Conservation (phyloP, 208 protist species). For the Trichomonas tenax region DNA sequence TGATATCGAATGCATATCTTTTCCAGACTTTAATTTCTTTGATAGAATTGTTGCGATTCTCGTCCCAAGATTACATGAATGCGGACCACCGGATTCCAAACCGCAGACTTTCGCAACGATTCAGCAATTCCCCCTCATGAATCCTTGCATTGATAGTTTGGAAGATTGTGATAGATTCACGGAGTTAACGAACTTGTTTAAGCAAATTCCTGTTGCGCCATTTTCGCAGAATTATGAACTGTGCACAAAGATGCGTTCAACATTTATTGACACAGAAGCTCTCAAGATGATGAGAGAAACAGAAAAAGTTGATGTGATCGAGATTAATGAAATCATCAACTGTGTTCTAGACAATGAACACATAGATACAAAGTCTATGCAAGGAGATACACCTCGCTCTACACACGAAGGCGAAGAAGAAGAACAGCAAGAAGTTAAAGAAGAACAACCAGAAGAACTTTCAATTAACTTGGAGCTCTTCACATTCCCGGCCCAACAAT, state of each 20-base stretch:
- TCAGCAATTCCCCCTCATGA: neutral
- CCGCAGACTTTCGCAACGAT: neutral
- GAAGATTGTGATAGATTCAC: neutral
- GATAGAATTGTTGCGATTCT: neutral
- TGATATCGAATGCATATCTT: neutral
- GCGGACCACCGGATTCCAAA: neutral
- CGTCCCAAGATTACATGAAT: neutral
- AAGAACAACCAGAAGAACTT: neutral
- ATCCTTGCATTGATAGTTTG: neutral
- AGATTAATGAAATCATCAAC: neutral
- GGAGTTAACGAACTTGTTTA: neutral
- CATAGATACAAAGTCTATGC: neutral
- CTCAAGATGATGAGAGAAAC: neutral
- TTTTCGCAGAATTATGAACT: neutral
- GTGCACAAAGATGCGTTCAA: neutral
- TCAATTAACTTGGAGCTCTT: neutral
- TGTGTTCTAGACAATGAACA: neutral
- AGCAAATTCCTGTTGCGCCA: neutral
- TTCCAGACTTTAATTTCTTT: neutral
- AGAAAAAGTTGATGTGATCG: neutral
- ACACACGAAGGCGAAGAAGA: neutral
- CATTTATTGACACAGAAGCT: neutral
- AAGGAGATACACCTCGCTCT: neutral
- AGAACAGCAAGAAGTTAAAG: neutral
- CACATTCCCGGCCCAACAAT: neutral